Evolutionary conservation across 306 rosid species (phyloP).

Genomic region (Acacia confusa): DNA sequence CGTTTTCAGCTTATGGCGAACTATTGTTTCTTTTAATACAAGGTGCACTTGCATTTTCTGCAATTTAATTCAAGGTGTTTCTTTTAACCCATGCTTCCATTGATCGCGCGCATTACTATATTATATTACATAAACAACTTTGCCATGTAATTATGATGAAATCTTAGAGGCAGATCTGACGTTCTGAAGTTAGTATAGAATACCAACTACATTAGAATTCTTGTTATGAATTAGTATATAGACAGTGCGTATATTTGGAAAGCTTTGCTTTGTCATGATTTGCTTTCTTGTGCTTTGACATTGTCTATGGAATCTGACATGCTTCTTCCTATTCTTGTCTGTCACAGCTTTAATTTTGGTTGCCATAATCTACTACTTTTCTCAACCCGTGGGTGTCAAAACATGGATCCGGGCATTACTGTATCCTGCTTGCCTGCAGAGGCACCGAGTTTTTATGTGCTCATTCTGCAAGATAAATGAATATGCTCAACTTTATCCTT

Average conservation of each 20-base stretch:
- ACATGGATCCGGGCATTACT: slow-evolving; percentile 82
- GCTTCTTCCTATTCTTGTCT: slow-evolving; percentile 31
- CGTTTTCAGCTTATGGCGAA: slow-evolving; percentile 95
- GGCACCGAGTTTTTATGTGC: slow-evolving; percentile 26
- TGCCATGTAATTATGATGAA: neutral
- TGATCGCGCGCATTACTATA: neutral
- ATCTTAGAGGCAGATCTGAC: slow-evolving; percentile 3
- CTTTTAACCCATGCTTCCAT: neutral
- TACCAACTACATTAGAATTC: neutral
- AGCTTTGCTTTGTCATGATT: slow-evolving; percentile 15
- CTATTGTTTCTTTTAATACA: slow-evolving; percentile 81
- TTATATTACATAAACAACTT: neutral
- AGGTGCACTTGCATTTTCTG: slow-evolving; percentile 43
- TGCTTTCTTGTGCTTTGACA: slow-evolving; percentile 8
- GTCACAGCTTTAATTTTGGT: slow-evolving; percentile 75
- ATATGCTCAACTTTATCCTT: slow-evolving; percentile 49
- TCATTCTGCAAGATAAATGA: slow-evolving; percentile 27
- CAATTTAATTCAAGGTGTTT: neutral
- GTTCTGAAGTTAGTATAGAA: slow-evolving; percentile 13
- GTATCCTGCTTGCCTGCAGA: slow-evolving; percentile 66
- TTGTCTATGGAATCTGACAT: slow-evolving; percentile 39
- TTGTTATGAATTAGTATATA: neutral
- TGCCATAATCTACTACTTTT: slow-evolving; percentile 85
- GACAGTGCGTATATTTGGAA: neutral
- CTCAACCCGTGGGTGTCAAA: slow-evolving; percentile 64